Evolutionary conservation across 306 rosid species (phyloP).

Genomic region (Cucurbita moschata): DNA sequence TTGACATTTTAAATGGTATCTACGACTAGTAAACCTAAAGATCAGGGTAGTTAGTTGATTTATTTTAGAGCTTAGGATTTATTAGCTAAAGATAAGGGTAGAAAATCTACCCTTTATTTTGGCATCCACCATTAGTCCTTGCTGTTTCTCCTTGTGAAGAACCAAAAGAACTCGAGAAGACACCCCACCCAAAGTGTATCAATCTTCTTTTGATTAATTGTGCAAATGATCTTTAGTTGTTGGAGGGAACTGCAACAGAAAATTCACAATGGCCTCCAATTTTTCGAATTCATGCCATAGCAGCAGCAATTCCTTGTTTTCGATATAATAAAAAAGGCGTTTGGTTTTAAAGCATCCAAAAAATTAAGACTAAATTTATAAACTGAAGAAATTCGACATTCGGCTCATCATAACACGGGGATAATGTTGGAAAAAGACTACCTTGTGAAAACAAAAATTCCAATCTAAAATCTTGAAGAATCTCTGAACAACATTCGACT

Average conservation of each 20-base stretch:
- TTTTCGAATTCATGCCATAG: background rate
- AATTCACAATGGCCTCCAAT: background rate
- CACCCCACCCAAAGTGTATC: too few species aligned
- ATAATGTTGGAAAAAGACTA: slow-evolving; percentile 8
- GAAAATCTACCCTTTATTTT: background rate
- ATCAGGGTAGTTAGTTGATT: too few species aligned
- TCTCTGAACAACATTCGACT: slow-evolving; percentile 6
- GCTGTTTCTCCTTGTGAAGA: background rate
- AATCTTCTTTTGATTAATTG: background rate
- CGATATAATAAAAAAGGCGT: background rate
- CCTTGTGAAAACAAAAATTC: slow-evolving; percentile 9
- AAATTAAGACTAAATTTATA: background rate
- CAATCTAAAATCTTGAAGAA: slow-evolving; percentile 4
- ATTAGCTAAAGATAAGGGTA: too few species aligned
- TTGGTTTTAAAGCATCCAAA: background rate
- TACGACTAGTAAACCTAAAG: too few species aligned
- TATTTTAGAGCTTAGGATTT: too few species aligned
- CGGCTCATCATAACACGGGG: slow-evolving; percentile 4
- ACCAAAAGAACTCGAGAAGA: too few species aligned
- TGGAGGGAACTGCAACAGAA: background rate
- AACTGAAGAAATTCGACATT: background rate
- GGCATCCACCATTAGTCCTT: too few species aligned
- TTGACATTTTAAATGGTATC: too few species aligned
- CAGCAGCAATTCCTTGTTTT: background rate
- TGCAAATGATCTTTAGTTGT: background rate